phyloP scores from a whole-genome alignment of 1,284 basidiomycete genomes.

The Ustilago trichophora region DNA sequence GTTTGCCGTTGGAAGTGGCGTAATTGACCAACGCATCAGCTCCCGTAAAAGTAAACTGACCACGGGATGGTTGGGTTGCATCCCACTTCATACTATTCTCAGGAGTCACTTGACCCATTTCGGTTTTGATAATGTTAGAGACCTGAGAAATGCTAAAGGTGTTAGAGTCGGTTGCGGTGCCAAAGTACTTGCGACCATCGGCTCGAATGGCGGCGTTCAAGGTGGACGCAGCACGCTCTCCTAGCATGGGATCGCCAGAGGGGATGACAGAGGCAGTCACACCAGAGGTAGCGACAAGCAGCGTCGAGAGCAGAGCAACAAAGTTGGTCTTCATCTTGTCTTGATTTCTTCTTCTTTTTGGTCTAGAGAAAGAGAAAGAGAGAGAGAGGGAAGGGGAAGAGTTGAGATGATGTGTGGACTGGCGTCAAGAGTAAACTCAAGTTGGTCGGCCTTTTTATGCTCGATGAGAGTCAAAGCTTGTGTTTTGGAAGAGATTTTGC shows the following conservation, averaged over 20 bases:
- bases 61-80: constrained; percentile 12
- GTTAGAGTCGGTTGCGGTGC: constrained; percentile 7
- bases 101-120: constrained; percentile 14
- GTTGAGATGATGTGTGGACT: too few relatives aligned
- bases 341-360: not conserved
- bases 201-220: constrained; percentile 11
- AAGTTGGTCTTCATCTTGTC: constrained; percentile 24
- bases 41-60: constrained; percentile 5
- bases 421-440: too few relatives aligned
- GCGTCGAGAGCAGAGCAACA: constrained; percentile 10
- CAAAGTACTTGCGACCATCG: constrained; percentile 8
- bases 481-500: too few relatives aligned
- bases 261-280: constrained; percentile 17
- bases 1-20: constrained; percentile 11
- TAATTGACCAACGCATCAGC: constrained; percentile 25
- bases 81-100: constrained; percentile 37
- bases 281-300: not conserved
- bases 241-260: constrained; percentile 3
- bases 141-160: constrained; percentile 1
- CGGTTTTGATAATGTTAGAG: constrained; percentile 9
- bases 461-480: too few relatives aligned
- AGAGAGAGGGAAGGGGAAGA: not conserved
- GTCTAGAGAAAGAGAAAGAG: not conserved
- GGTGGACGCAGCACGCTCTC: constrained; percentile 10
- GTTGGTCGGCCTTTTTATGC: too few relatives aligned